Evolutionary conservation across 139 green algal species (phyloP).

Genomic region (Tetradesmus obliquus): DNA sequence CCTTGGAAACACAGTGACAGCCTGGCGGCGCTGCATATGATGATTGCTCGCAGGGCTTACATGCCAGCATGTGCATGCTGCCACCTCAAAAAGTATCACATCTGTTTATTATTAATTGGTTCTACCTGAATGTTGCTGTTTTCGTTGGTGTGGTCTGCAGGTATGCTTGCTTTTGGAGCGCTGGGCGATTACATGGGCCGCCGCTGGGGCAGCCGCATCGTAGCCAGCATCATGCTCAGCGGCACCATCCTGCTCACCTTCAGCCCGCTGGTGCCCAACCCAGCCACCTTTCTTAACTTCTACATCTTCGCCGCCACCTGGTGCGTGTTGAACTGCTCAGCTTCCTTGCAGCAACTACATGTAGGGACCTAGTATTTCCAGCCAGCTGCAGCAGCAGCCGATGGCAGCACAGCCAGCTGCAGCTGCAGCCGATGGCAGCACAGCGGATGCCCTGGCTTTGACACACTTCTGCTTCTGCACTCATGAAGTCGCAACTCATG

Average conservation of each 20-base stretch:
- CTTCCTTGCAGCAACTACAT: not conserved
- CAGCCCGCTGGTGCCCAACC: conserved; percentile 35
- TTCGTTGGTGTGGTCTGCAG: not conserved
- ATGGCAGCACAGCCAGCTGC: too few relatives aligned
- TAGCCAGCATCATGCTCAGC: conserved; percentile 74
- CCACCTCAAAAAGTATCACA: not conserved
- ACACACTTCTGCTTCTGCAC: not conserved
- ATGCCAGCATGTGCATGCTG: not conserved
- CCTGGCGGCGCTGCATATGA: too few relatives aligned
- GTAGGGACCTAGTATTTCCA: not conserved
- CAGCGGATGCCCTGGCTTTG: too few relatives aligned
- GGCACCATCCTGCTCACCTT: conserved; percentile 74
- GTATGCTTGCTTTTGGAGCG: conserved; percentile 62
- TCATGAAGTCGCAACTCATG: not conserved
- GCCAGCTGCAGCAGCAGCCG: not conserved
- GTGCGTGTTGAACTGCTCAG: not conserved
- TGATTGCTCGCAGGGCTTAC: too few relatives aligned
- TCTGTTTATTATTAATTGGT: not conserved
- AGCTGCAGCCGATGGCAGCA: too few relatives aligned
- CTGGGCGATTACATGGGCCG: conserved; percentile 73
- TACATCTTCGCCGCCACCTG: conserved; percentile 67
- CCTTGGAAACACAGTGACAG: not conserved
- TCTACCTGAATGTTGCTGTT: too few relatives aligned
- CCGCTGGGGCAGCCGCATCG: conserved; percentile 72
- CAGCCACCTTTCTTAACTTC: conserved; percentile 55